Evolutionary conservation across 106 monocot species (phyloP), one percentile per base, ranked within the genome.

Genomic region (Hemerocallis citrina): DNA sequence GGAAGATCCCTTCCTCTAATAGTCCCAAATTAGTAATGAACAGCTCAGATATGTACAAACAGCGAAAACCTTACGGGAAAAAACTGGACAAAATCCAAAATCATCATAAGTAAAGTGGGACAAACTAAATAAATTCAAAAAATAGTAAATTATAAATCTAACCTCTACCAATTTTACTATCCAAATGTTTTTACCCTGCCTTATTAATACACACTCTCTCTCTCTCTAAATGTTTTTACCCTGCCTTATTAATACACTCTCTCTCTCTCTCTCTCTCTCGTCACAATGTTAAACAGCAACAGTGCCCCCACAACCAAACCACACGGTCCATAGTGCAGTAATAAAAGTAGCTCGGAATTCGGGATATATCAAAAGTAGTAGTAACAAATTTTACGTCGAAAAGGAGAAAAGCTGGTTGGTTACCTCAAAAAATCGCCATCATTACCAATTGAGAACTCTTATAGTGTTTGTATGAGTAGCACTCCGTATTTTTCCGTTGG

Each of bases 341-440:
- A n/a, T n/a, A n/a, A n/a, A n/a, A n/a, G n/a, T n/a, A 55, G 7
- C 35, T 36, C 17, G 34, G 11, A 37, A 58, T 5, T 22, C 21
- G 57, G 9, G 16, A 7, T 32, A 0, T 24, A 37, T 36, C 10
- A 58, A 35, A 22, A 35, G 58, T 1, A 35, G 37, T 11, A 35
- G 58, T 1, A 35, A 58, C 21, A 41, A 60, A 20, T 22, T 36
- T 7, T 40, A 60, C 49, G 22, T 25, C 49, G 19, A 21, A 60
- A 39, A 60, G 23, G 31, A 36, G 31, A 59, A 40, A 38, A 24
- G 39, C 39, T 12, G 22, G 16, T 10, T 60, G 13, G n/a, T n/a
- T n/a, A 12, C 19, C 40, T 24, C 59, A 60, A 60, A 60, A 60
- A 39, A 60, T 41, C 38, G 39, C 39, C 40, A 60, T 60, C 39